Evolutionary conservation across 306 rosid genomes (phyloP), one percentile per base, ranked within the genome.

Genomic region (Urtica urens): DNA sequence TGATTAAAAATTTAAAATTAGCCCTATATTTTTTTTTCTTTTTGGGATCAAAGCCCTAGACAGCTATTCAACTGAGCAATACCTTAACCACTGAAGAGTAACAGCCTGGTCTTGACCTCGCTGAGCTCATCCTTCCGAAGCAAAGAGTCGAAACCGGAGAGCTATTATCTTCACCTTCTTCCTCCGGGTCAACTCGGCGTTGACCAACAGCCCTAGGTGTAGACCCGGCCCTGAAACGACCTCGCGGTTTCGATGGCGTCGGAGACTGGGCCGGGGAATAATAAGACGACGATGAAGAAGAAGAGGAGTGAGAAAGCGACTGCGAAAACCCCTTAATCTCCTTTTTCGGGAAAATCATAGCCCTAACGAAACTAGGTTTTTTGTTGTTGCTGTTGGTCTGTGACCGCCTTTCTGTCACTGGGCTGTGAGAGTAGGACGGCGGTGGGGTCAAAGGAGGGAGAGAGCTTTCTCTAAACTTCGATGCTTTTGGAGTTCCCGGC

Each of bases 371-470:
- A 24, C 2, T 56, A 19, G 10, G 41, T 40, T 64, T 7, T 49
- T 52, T 63, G 4, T 65, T 26, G 49, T 61, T 8, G n/a, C 13
- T 1, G 25, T 24, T 23, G 11, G 40, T 4, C 3, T 20, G 4
- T 17, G 54, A 29, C 1, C 75, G 46, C 3, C 24, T 62, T 27
- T 64, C 58, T 1, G 64, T 23, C 23, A 48, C 23, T 18, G 54
- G 39, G 18, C 39, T 54, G 57, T 76, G 69, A 60, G 27, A 63
- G 19, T 79, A 75, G 1, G 71, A 65, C 38, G 80, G 80, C 48
- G 97, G 97, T 35, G 95, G 97, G 38, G 93, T 81, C 14, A 90
- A 77, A 53, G 97, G 95, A 46, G 93, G 95, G 1, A 78, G 66
- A 28, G 72, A 31, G 47, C 42, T 38, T 3, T 74, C 59, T 49